Conservation (phyloP, 2,329 filamentous ascomycete species). For the Aquanectria penicillioides region DNA sequence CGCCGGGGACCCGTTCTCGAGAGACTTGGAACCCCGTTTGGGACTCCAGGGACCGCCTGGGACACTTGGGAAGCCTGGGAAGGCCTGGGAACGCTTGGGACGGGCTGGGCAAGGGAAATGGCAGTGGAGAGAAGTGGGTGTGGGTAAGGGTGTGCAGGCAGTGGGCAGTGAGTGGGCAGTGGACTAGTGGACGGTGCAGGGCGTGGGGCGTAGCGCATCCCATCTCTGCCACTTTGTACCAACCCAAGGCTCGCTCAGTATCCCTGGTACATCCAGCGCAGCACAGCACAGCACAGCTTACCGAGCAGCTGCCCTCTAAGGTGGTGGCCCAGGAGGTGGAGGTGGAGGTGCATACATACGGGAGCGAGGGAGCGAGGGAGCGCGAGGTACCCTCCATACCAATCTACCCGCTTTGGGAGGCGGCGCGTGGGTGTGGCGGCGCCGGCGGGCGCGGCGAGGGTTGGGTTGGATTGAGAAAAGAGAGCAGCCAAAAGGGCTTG, state of each 20-base stretch:
- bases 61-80: neutral
- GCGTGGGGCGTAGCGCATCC: constrained; percentile 34
- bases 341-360: neutral
- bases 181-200: constrained; percentile 20
- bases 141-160: constrained; percentile 18
- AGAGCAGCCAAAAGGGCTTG: constrained; percentile 19
- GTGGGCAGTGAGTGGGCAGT: constrained; percentile 1
- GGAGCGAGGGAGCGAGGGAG: too few species aligned
- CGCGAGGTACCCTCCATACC: too few species aligned
- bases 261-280: neutral
- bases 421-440: constrained; percentile 31
- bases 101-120: constrained; percentile 41
- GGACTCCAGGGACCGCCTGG: neutral
- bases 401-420: constrained; percentile 14
- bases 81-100: constrained; percentile 33
- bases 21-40: constrained; percentile 24
- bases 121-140: constrained; percentile 40
- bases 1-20: constrained; percentile 14
- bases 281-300: too few species aligned
- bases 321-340: neutral
- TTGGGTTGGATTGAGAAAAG: constrained; percentile 3
- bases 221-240: constrained; percentile 17
- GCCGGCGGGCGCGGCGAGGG: constrained; percentile 18
- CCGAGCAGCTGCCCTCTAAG: too few species aligned
- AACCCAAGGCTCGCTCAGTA: too few species aligned